Percentiles rank a stretch among this genome's conserved stretches.
phyloP scores from a whole-genome alignment of 495 filamentous ascomycete species.

The Talaromyces trachyspermus region DNA sequence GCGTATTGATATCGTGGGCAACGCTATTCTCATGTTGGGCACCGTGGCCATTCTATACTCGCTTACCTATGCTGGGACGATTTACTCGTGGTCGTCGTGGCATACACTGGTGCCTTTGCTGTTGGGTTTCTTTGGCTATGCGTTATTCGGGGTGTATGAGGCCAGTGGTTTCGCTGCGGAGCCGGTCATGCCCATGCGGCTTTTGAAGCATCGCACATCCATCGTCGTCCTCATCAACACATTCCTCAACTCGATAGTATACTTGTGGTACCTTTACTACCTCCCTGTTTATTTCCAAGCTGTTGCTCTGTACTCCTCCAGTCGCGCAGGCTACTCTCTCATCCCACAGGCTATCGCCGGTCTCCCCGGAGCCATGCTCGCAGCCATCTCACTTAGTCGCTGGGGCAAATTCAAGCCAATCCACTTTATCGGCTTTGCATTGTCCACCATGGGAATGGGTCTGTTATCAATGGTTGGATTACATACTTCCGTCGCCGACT shows the following conservation, averaged over 20 bases:
- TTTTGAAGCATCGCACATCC: slow-evolving; percentile 17
- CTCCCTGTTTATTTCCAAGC: slow-evolving; percentile 43
- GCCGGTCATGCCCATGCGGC: slow-evolving; percentile 13
- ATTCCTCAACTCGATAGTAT: slow-evolving; percentile 15
- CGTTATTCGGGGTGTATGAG: background rate
- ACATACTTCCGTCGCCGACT: slow-evolving; percentile 14
- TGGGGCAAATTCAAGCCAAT: slow-evolving; percentile 38
- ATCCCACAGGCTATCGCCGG: slow-evolving; percentile 27
- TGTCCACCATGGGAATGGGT: slow-evolving; percentile 34
- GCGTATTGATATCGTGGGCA: slow-evolving; percentile 44
- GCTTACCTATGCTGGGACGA: slow-evolving; percentile 40
- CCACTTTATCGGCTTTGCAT: slow-evolving; percentile 27
- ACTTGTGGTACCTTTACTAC: slow-evolving; percentile 35
- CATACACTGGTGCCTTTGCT: background rate
- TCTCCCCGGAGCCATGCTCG: slow-evolving; percentile 24
- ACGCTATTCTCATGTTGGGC: slow-evolving; percentile 35
- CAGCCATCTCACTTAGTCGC: slow-evolving; percentile 27
- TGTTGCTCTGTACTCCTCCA: slow-evolving; percentile 20
- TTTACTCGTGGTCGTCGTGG: slow-evolving; percentile 39
- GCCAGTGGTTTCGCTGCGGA: slow-evolving; percentile 1
- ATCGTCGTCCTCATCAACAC: slow-evolving; percentile 13
- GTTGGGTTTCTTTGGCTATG: background rate
- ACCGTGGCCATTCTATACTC: slow-evolving; percentile 38
- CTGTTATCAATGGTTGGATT: slow-evolving; percentile 29
- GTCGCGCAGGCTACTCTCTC: slow-evolving; percentile 28